Percentiles rank a stretch among this genome's conserved stretches.
These are phyloP conservation scores for Diaporthe citri DNA, from an alignment of 2,329 filamentous ascomycete genomes.

Conservation along the genomic window DNA sequence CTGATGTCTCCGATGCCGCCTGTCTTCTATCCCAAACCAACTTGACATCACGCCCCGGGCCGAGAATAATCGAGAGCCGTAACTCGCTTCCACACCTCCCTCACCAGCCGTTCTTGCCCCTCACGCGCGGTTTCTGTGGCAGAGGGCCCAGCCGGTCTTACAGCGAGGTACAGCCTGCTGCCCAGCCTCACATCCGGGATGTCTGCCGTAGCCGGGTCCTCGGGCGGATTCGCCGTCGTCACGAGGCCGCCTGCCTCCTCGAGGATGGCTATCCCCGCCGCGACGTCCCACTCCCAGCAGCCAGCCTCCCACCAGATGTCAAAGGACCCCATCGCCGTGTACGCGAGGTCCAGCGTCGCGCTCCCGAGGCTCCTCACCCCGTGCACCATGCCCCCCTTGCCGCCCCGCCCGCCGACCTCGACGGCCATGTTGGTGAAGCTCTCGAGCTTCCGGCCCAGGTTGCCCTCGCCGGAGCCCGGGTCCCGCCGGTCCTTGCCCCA, in stretches of 20 bases:
- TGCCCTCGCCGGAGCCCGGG: constrained; percentile 66
- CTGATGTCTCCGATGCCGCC: neutral
- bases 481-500: constrained; percentile 85
- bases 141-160: constrained; percentile 75
- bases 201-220: constrained; percentile 64
- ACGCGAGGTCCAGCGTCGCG: constrained; percentile 80
- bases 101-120: constrained; percentile 76
- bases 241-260: constrained; percentile 80
- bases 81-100: constrained; percentile 80
- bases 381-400: constrained; percentile 84
- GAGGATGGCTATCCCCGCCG: constrained; percentile 79
- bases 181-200: constrained; percentile 74
- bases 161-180: constrained; percentile 77
- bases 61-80: constrained; percentile 74
- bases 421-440: constrained; percentile 82
- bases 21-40: too few species aligned
- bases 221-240: constrained; percentile 79
- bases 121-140: constrained; percentile 73
- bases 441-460: constrained; percentile 78
- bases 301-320: constrained; percentile 89
- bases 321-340: constrained; percentile 80
- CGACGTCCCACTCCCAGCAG: constrained; percentile 87
- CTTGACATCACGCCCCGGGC: constrained; percentile 63
- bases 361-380: constrained; percentile 79
- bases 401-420: constrained; percentile 71